These are phyloP conservation scores for Steccherinum ochraceum DNA, from an alignment of 768 basidiomycete species.

Conservation along the genomic window DNA sequence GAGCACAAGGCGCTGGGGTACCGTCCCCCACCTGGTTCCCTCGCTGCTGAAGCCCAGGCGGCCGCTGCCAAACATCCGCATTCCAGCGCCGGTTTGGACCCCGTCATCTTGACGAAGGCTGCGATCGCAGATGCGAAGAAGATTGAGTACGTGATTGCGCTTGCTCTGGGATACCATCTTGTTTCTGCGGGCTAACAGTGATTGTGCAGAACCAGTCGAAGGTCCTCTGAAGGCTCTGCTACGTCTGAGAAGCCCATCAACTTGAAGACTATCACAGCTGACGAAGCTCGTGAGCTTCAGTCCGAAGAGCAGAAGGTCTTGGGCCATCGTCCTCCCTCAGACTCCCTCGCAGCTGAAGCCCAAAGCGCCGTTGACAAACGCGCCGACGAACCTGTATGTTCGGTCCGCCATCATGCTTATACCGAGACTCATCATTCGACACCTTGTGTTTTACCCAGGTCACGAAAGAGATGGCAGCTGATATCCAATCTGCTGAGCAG, in stretches of 20 bases:
- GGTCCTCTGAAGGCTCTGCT: slow-evolving; percentile 1
- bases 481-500: slow-evolving; percentile 16
- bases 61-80: slow-evolving; percentile 27
- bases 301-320: slow-evolving; percentile 21
- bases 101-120: slow-evolving; percentile 14
- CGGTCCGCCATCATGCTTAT: not conserved
- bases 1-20: slow-evolving; percentile 32
- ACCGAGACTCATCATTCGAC: not conserved
- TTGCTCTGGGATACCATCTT: not conserved
- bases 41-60: slow-evolving; percentile 28
- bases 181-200: not conserved
- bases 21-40: slow-evolving; percentile 28
- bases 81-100: slow-evolving; percentile 11
- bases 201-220: slow-evolving; percentile 2
- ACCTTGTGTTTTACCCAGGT: slow-evolving; percentile 5
- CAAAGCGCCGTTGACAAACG: slow-evolving; percentile 16
- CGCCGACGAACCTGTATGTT: slow-evolving; percentile 10
- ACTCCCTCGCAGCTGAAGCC: slow-evolving; percentile 18
- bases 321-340: slow-evolving; percentile 17
- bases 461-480: slow-evolving; percentile 12
- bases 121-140: slow-evolving; percentile 19
- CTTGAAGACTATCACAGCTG: slow-evolving; percentile 12
- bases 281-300: slow-evolving; percentile 18
- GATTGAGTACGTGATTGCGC: slow-evolving; percentile 12
- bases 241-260: slow-evolving; percentile 7